Evolutionary conservation across 352 stramenopile genomes (phyloP).

Genomic region (Pseudoperonospora humuli): DNA sequence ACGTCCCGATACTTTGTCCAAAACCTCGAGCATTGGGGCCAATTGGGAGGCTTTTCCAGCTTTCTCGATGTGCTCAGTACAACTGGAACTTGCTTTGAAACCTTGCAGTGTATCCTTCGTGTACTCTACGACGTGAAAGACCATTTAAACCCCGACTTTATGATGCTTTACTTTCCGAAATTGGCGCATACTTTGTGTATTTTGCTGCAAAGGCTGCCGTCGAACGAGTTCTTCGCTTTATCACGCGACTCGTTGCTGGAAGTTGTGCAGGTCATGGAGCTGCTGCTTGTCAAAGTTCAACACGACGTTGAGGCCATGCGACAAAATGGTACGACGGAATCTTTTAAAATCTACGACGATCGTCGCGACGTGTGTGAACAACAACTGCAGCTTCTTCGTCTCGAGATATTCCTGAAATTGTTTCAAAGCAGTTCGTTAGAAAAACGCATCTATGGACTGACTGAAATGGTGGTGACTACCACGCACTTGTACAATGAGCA

Average conservation of each 20-base stretch:
- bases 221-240: constrained; percentile 27
- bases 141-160: constrained; percentile 33
- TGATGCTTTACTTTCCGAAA: constrained; percentile 29
- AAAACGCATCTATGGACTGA: constrained; percentile 64
- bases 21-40: constrained; percentile 51
- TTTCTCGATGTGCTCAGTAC: constrained; percentile 32
- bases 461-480: constrained; percentile 47
- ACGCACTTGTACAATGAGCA: constrained; percentile 36
- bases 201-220: constrained; percentile 21
- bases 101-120: constrained; percentile 43
- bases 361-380: constrained; percentile 15
- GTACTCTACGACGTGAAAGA: constrained; percentile 58
- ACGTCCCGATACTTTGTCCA: constrained; percentile 33
- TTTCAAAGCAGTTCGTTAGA: constrained; percentile 53
- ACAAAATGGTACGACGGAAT: too few relatives aligned
- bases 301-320: constrained; percentile 11
- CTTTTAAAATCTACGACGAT: too few relatives aligned
- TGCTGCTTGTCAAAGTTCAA: constrained; percentile 34
- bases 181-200: constrained; percentile 23
- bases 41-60: constrained; percentile 43
- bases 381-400: constrained; percentile 33
- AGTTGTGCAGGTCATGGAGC: constrained; percentile 48
- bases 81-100: constrained; percentile 32
- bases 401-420: constrained; percentile 48
- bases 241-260: constrained; percentile 48